These are phyloP conservation scores for Dactylonectria estremocensis DNA, from an alignment of 2,329 filamentous ascomycete genomes.

Conservation along the genomic window DNA sequence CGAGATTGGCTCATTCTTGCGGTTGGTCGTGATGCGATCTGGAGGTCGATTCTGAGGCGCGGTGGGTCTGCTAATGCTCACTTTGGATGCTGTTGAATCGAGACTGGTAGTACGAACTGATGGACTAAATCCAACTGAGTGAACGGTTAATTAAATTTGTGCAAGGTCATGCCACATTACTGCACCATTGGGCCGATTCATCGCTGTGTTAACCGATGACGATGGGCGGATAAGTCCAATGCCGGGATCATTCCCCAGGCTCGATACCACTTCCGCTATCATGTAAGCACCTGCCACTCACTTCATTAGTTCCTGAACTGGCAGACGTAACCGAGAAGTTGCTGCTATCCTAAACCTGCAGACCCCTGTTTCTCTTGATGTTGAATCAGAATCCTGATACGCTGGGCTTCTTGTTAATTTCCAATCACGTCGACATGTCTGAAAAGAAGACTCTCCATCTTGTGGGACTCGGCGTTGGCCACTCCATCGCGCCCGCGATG, in stretches of 20 bases:
- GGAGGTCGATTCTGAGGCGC: neutral
- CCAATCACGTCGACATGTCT: too few relatives aligned
- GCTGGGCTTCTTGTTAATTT: too few relatives aligned
- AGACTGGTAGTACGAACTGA: neutral
- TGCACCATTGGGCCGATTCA: neutral
- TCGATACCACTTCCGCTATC: neutral
- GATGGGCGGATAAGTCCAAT: neutral
- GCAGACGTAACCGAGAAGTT: too few relatives aligned
- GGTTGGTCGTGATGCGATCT: neutral
- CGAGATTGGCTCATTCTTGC: constrained; percentile 21
- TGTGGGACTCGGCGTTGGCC: constrained; percentile 56
- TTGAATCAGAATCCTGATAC: too few relatives aligned
- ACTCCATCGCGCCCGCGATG: constrained; percentile 58
- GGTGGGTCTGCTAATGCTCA: neutral
- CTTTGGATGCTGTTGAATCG: neutral
- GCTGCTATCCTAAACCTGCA: too few relatives aligned
- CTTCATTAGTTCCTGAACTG: neutral
- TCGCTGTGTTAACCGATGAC: neutral
- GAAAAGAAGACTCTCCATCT: constrained; percentile 50
- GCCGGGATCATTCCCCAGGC: neutral
- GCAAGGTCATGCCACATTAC: neutral
- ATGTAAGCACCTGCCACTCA: neutral
- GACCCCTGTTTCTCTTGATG: too few relatives aligned
- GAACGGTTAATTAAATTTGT: neutral
- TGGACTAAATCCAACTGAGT: neutral